A percentile compares a stretch with the other conserved stretches of the same genome.
phyloP scores from a whole-genome alignment of 1,139 yeast species.

The Diutina siamensis region DNA sequence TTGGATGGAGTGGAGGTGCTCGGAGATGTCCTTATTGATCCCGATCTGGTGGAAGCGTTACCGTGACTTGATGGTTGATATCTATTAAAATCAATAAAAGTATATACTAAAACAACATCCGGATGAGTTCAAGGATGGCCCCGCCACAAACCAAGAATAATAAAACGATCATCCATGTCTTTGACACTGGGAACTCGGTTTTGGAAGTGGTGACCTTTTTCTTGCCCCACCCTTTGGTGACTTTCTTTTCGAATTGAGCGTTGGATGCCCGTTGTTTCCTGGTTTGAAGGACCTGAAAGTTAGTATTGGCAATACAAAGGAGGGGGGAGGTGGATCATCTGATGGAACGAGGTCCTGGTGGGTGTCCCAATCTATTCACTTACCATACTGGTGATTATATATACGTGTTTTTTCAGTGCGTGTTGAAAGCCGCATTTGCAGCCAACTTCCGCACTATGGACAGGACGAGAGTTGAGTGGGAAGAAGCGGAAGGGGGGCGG shows the following conservation, averaged over 20 bases:
- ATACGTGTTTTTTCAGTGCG: neutral
- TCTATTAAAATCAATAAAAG: neutral
- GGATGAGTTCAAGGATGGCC: constrained; percentile 59
- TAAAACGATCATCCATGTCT: constrained; percentile 48
- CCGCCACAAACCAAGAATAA: constrained; percentile 75
- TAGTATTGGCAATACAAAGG: too few relatives aligned
- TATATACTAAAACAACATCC: constrained; percentile 26
- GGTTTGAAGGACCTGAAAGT: constrained; percentile 44
- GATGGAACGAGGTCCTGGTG: too few relatives aligned
- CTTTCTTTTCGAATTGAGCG: constrained; percentile 63
- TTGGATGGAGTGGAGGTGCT: neutral
- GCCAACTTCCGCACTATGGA: too few relatives aligned
- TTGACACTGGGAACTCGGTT: constrained; percentile 39
- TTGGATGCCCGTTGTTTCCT: constrained; percentile 82
- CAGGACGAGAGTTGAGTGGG: too few relatives aligned
- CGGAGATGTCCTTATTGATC: neutral
- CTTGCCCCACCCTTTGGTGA: constrained; percentile 61
- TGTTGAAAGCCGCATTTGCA: neutral
- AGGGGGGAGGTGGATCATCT: too few relatives aligned
- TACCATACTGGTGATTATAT: neutral
- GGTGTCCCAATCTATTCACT: too few relatives aligned
- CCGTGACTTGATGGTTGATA: neutral
- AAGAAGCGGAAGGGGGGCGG: too few relatives aligned
- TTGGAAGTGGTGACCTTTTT: constrained; percentile 28
- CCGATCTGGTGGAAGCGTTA: constrained; percentile 4